Evolutionary conservation across 2,329 filamentous ascomycete species (phyloP).

Genomic region (Fusarium austroafricanum): DNA sequence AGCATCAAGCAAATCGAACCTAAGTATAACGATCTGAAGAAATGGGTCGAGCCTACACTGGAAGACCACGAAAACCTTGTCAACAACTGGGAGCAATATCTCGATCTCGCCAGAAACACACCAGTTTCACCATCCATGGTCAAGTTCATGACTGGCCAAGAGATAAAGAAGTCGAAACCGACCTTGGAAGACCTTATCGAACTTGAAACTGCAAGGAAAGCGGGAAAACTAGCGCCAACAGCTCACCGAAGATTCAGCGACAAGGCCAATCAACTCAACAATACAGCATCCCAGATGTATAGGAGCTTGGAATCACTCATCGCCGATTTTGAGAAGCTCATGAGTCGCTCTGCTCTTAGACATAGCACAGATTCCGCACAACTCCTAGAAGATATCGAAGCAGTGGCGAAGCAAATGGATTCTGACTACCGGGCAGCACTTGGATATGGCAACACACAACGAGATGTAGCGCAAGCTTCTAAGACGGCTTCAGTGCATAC

Average conservation of each 20-base stretch:
- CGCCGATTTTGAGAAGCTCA: constrained; percentile 70
- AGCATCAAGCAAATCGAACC: constrained; percentile 78
- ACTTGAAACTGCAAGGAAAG: constrained; percentile 75
- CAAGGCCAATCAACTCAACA: constrained; percentile 71
- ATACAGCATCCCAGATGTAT: constrained; percentile 69
- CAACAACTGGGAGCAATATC: constrained; percentile 74
- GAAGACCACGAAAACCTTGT: constrained; percentile 74
- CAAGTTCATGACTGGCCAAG: constrained; percentile 68
- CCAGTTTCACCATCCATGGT: constrained; percentile 75
- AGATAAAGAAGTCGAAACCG: constrained; percentile 60
- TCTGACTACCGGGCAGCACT: constrained; percentile 85
- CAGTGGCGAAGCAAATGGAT: constrained; percentile 85
- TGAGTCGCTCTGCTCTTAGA: constrained; percentile 64
- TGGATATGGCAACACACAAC: constrained; percentile 72
- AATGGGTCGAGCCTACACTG: constrained; percentile 75
- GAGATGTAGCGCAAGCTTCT: constrained; percentile 70
- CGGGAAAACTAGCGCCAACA: constrained; percentile 72
- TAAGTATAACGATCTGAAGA: constrained; percentile 76
- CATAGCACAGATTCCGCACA: constrained; percentile 73
- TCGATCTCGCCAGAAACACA: constrained; percentile 72
- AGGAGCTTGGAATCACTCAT: constrained; percentile 71
- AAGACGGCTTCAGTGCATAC: constrained; percentile 73
- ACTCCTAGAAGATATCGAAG: constrained; percentile 85
- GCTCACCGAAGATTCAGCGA: constrained; percentile 69
- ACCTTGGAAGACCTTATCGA: constrained; percentile 83